Conservation (phyloP, 2,329 filamentous ascomycete genomes). For the Aspergillus jensenii region DNA sequence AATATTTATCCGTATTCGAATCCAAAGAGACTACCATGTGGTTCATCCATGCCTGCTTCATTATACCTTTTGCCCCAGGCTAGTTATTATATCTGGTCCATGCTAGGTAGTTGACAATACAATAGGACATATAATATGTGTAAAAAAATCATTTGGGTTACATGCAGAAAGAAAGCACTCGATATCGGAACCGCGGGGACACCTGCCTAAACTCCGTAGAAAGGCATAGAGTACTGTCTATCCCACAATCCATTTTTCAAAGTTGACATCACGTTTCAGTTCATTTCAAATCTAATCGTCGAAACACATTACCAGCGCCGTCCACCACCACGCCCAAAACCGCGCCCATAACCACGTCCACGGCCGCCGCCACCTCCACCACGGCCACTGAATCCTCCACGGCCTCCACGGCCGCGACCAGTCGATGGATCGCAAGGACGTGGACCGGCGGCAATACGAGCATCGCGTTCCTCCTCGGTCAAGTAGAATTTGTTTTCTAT, state of each 20-base stretch:
- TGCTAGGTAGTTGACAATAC: not conserved
- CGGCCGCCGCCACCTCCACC: slow-evolving; percentile 24
- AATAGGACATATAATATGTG: not conserved
- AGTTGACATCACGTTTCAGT: not conserved
- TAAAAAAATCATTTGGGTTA: not conserved
- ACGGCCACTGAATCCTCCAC: slow-evolving; percentile 16
- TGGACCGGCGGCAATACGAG: slow-evolving; percentile 60
- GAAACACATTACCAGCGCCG: not conserved
- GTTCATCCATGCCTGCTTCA: not conserved
- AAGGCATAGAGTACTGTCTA: not conserved
- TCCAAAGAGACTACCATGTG: not conserved
- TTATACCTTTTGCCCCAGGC: not conserved
- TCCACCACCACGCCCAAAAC: not conserved
- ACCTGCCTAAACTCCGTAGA: not conserved
- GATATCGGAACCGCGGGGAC: not conserved
- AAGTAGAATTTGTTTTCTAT: slow-evolving; percentile 76
- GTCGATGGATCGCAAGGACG: slow-evolving; percentile 32
- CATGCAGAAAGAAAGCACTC: not conserved
- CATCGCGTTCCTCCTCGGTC: slow-evolving; percentile 66
- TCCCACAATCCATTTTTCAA: not conserved
- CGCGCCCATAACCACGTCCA: not conserved
- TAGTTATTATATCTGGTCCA: not conserved
- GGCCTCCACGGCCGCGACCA: slow-evolving; percentile 23
- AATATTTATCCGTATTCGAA: not conserved
- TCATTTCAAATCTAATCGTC: not conserved